Evolutionary conservation across 805 yeast genomes (phyloP).

Genomic region (Blastobotrys parvus): DNA sequence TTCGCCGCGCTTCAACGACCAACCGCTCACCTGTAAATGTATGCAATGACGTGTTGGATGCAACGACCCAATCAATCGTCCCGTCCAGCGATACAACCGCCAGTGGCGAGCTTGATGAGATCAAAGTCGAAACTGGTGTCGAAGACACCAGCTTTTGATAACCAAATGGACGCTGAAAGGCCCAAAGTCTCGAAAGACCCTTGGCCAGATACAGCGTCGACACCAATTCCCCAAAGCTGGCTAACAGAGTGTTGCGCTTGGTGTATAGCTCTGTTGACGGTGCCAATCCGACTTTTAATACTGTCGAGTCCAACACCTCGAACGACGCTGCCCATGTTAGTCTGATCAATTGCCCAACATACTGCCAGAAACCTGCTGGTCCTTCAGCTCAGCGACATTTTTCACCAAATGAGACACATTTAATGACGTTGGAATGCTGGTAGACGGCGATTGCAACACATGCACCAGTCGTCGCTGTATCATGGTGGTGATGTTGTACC

Average conservation of each 20-base stretch:
- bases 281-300: constrained; percentile 36
- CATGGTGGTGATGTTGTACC: background rate
- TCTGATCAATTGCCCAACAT: background rate
- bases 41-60: constrained; percentile 31
- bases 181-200: constrained; percentile 1
- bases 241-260: constrained; percentile 35
- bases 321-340: constrained; percentile 3
- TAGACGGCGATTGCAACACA: constrained; percentile 6
- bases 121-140: constrained; percentile 23
- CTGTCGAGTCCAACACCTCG: constrained; percentile 12
- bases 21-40: constrained; percentile 39
- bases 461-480: constrained; percentile 1
- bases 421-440: constrained; percentile 7
- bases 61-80: constrained; percentile 36
- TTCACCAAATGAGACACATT: constrained; percentile 8
- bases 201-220: constrained; percentile 4
- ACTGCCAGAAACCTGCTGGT: background rate
- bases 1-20: constrained; percentile 4
- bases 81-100: constrained; percentile 34
- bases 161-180: constrained; percentile 4
- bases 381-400: constrained; percentile 3
- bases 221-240: constrained; percentile 33
- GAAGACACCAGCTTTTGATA: constrained; percentile 22
- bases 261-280: constrained; percentile 32
- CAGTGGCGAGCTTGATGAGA: constrained; percentile 23